Base-by-base conservation (phyloP, 2,329 filamentous ascomycete genomes). In the Aschersonia sp. region DNA sequence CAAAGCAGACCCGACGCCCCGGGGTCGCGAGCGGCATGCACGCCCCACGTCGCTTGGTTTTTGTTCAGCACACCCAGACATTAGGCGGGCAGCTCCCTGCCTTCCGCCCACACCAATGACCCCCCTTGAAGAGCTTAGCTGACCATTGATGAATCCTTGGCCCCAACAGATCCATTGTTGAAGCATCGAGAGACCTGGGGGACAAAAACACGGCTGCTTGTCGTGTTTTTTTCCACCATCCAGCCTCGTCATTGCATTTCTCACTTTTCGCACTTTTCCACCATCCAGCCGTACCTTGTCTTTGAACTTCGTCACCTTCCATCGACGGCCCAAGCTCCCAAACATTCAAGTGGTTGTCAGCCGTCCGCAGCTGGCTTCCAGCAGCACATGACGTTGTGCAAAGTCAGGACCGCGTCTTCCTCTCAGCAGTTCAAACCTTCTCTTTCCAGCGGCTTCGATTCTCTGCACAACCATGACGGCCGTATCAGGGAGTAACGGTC, bases 391-490 rank as follows among this genome's bases (percentile, higher is more conserved):
- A 37, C 35, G 35, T 9, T 12, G 35, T 22, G 22, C 22, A 22
- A 22, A 22, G 22, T 22, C 35, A 37, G 35, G 35, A 22, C 30
- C 8, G 31, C 30, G 29, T 12, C 32, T 22, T 6, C 22, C 35
- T 41, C 45, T 32, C 40, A 49, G 4, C 5, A 22, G 40, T 32
- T 32, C n/a, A 7, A 2, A 41, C 2, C 22, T 9, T 47, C 14
- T 31, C 47, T 37, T 37, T 9, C 14, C 30, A 6, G 14, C 9
- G 37, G 32, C 41, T 37, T 30, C n/a, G 41, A 43, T 32, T 32
- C n/a, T 12, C 44, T 40, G 29, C 43, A 47, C 43, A 37, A 47
- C 43, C 56, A 77, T 79, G 75, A 65, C 71, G 54, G 68, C 73
- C 32, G 35, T 37, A 9, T 49, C 49, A 59, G 62, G 64, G 54